Conservation (phyloP, 2,329 filamentous ascomycete genomes). For the Fusarium armeniacum region DNA sequence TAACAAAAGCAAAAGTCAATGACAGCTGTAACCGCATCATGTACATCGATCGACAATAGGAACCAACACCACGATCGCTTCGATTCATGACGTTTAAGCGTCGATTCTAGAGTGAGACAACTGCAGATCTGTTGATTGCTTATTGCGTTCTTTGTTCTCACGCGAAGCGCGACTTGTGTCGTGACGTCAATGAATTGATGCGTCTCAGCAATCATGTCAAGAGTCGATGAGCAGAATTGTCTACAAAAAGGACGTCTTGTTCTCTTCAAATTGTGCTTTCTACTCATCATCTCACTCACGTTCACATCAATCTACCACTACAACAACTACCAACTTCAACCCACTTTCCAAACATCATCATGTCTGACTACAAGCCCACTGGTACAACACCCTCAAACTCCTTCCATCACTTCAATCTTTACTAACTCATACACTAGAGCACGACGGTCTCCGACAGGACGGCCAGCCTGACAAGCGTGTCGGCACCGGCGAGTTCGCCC, state of each 20-base stretch:
- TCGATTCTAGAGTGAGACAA: background rate
- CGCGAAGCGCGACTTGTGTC: background rate
- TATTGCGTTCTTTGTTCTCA: background rate
- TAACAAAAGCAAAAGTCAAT: slow-evolving; percentile 30
- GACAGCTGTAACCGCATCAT: slow-evolving; percentile 12
- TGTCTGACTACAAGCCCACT: slow-evolving; percentile 40
- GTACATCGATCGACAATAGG: background rate
- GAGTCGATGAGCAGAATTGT: background rate
- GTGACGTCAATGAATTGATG: slow-evolving; percentile 10
- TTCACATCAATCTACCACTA: background rate
- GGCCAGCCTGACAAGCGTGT: slow-evolving; percentile 43
- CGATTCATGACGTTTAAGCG: slow-evolving; percentile 14
- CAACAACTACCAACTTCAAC: slow-evolving; percentile 1
- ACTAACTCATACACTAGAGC: slow-evolving; percentile 20
- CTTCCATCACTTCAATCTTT: fast-evolving
- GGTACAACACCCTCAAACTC: background rate
- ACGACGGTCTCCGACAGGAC: slow-evolving; percentile 46
- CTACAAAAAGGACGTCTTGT: slow-evolving; percentile 5
- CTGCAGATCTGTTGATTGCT: background rate
- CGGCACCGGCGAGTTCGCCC: slow-evolving; percentile 44
- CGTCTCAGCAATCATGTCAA: background rate
- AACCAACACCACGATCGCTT: background rate
- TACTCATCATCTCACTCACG: background rate
- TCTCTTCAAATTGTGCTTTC: background rate
- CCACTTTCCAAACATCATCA: slow-evolving; percentile 3